Evolutionary conservation across 78 protist species (phyloP), one percentile per base, ranked within the genome.

Genomic region (Dictyostelium firmibasis): DNA sequence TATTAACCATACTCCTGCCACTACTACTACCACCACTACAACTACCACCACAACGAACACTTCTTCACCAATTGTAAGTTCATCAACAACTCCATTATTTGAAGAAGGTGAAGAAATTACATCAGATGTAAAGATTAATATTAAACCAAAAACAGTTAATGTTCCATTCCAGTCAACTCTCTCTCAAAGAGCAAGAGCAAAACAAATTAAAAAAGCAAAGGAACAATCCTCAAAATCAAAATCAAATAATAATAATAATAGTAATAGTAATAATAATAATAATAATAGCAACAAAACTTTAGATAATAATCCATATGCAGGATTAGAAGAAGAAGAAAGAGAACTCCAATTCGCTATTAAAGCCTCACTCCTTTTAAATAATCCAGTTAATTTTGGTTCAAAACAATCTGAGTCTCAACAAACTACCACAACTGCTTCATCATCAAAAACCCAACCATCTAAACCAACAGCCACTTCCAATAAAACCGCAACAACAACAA

Each of bases 271-370:
- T 16, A 33, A 33, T 18, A 72, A 18, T 14, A 70, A 29, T 18
- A 29, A 29, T 14, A 69, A 62, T 25, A 62, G 8, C 1, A 23
- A 62, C 1, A 23, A 67, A 8, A 11, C 27, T 27, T 0, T 57
- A 57, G 27, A 57, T 57, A 67, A 67, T 67, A 67, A 67, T 67
- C 79, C 79, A 14, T 72, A 31, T 33, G 79, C 79, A 18, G 79
- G 16, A 72, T 72, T 72, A 33, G 79, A 72, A 18, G 79, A 70
- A 31, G 78, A 72, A 20, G 79, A 72, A 72, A 72, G 79, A 72
- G 23, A 14, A 67, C 16, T 67, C 10, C 75, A 72, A 72, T 72
- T 44, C 16, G 79, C 43, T 33, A 33, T 72, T 33, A 72, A 72
- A 72, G 79, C 35, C 13, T 72, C 79, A 31, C 43, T 72, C 3